Evolutionary conservation across 257 asterid genomes (phyloP).

Genomic region (Lavandula angustifolia): DNA sequence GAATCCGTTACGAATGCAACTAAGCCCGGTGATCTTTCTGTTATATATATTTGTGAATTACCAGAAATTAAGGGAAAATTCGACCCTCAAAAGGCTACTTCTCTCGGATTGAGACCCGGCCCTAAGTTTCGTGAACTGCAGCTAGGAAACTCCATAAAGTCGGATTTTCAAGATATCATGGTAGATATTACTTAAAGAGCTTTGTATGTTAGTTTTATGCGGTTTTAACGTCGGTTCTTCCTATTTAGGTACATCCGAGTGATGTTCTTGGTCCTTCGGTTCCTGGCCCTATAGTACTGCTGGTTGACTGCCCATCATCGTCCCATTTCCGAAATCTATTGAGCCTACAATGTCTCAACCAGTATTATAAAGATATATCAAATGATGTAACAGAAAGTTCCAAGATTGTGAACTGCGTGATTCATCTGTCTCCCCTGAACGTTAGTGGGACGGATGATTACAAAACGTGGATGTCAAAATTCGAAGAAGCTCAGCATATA

Average conservation of each 20-base stretch:
- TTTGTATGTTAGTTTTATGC: neutral
- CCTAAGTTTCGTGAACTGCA: slow-evolving; percentile 86
- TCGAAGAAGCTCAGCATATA: slow-evolving; percentile 86
- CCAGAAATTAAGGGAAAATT: slow-evolving; percentile 92
- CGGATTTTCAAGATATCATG: slow-evolving; percentile 71
- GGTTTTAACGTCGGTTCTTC: slow-evolving; percentile 3
- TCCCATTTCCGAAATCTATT: slow-evolving; percentile 58
- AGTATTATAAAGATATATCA: slow-evolving; percentile 54
- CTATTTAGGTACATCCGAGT: slow-evolving; percentile 74
- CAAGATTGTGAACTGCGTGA: slow-evolving; percentile 75
- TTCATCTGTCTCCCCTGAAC: slow-evolving; percentile 73
- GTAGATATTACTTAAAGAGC: slow-evolving; percentile 40
- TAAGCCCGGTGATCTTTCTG: slow-evolving; percentile 82
- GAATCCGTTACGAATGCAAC: slow-evolving; percentile 29
- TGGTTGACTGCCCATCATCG: slow-evolving; percentile 87
- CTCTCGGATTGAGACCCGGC: slow-evolving; percentile 85
- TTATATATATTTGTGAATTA: slow-evolving; percentile 78
- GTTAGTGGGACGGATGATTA: slow-evolving; percentile 58
- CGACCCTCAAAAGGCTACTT: slow-evolving; percentile 71
- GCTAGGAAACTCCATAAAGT: slow-evolving; percentile 76
- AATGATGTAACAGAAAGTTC: slow-evolving; percentile 44
- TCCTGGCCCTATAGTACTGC: slow-evolving; percentile 85
- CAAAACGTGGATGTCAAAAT: slow-evolving; percentile 79
- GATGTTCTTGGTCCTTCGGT: slow-evolving; percentile 87
- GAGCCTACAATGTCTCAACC: slow-evolving; percentile 50